A percentile compares a stretch with the other conserved stretches of the same genome.
Evolutionary conservation across 2,329 filamentous ascomycete genomes (phyloP).

Genomic region (Chaetomiaceae sp.): DNA sequence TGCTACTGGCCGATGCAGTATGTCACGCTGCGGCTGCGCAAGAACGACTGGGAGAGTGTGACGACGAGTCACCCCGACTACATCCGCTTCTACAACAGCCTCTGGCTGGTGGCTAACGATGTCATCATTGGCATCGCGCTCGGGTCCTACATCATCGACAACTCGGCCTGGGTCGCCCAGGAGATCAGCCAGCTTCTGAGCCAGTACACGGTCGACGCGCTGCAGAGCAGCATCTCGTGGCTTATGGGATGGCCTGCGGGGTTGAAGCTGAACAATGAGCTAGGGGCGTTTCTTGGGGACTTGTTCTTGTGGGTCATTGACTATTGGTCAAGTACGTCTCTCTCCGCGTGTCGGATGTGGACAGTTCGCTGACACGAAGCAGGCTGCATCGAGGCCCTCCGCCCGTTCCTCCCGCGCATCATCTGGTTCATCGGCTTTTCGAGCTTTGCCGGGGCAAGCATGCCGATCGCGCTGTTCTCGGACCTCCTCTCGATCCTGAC

Average conservation of each 20-base stretch:
- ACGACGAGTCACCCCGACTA: constrained; percentile 96
- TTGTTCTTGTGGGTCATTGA: constrained; percentile 98
- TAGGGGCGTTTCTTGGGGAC: constrained; percentile 90
- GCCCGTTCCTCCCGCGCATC: constrained; percentile 76
- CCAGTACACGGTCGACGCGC: constrained; percentile 80
- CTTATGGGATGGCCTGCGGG: constrained; percentile 94
- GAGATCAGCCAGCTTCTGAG: constrained; percentile 72
- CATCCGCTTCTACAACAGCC: constrained; percentile 96
- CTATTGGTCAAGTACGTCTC: constrained; percentile 77
- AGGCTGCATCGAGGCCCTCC: constrained; percentile 72
- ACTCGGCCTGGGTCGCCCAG: constrained; percentile 76
- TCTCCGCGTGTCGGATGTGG: not conserved
- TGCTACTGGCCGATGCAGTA: constrained; percentile 99
- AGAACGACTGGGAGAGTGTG: constrained; percentile 91
- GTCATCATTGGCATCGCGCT: constrained; percentile 97
- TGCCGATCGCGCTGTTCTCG: constrained; percentile 94
- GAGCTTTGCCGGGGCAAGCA: constrained; percentile 90
- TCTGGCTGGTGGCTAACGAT: constrained; percentile 98
- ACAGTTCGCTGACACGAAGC: constrained; percentile 24
- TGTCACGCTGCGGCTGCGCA: constrained; percentile 79
- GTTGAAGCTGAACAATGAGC: constrained; percentile 88
- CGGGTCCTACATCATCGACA: constrained; percentile 95
- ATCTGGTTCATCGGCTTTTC: constrained; percentile 93
- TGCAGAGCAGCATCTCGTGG: constrained; percentile 89
- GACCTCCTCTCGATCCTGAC: constrained; percentile 89